These are phyloP conservation scores for Tricholoma sp. DNA, from an alignment of 768 basidiomycete genomes.

Conservation along the genomic window DNA sequence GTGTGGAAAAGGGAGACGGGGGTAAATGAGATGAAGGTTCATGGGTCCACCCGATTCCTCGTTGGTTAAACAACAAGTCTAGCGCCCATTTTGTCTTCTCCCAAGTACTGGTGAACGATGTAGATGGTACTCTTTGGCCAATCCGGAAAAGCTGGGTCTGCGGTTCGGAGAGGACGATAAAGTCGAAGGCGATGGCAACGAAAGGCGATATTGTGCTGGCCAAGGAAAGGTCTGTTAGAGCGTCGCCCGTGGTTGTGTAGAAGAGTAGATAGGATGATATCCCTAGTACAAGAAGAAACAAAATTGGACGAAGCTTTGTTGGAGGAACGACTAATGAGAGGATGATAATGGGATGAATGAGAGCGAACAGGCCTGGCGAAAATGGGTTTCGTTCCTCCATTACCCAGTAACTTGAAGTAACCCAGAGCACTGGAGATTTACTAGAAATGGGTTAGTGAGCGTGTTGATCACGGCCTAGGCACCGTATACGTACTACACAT, in stretches of 20 bases:
- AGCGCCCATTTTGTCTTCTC: slow-evolving; percentile 25
- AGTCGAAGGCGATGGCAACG: slow-evolving; percentile 22
- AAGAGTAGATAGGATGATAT: slow-evolving; percentile 21
- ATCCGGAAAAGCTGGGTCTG: slow-evolving; percentile 16
- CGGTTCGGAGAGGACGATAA: slow-evolving; percentile 22
- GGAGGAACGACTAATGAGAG: slow-evolving; percentile 8
- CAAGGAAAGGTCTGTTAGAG: slow-evolving; percentile 15
- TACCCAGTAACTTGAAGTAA: too few relatives aligned
- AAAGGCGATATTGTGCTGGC: slow-evolving; percentile 19
- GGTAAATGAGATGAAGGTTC: slow-evolving; percentile 17
- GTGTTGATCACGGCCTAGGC: too few relatives aligned
- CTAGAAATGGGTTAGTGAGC: too few relatives aligned
- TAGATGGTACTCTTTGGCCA: slow-evolving; percentile 10
- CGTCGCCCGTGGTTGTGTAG: slow-evolving; percentile 23
- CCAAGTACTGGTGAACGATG: slow-evolving; percentile 9
- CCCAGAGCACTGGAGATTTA: too few relatives aligned
- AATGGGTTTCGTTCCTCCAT: not conserved
- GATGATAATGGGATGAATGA: not conserved
- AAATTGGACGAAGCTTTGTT: slow-evolving; percentile 8
- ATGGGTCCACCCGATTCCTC: slow-evolving; percentile 32
- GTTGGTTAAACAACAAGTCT: slow-evolving; percentile 23
- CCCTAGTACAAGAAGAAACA: slow-evolving; percentile 11
- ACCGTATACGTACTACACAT: too few relatives aligned
- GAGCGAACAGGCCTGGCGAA: not conserved
- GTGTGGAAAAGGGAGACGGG: slow-evolving; percentile 10